phyloP scores from a whole-genome alignment of 148 eudicot genomes.

The Fagopyrum tataricum region DNA sequence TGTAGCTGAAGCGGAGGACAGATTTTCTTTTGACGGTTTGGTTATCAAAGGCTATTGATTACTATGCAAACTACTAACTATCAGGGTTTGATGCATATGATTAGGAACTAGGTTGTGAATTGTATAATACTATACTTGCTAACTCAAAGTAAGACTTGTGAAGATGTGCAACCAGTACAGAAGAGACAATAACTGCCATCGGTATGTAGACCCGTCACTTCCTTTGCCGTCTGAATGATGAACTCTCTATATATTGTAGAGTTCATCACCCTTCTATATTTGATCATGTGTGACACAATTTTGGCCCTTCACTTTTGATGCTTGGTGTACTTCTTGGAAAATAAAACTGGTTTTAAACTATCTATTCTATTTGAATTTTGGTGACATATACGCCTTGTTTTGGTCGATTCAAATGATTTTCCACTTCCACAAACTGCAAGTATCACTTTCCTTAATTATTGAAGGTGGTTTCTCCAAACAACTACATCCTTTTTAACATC shows the following conservation, averaged over 20 bases:
- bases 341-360: too few species aligned
- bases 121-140: background rate
- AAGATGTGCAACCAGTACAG: constrained; percentile 9
- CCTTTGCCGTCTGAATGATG: too few species aligned
- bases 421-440: too few species aligned
- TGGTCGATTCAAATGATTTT: too few species aligned
- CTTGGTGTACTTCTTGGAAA: background rate
- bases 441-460: too few species aligned
- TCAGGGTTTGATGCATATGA: background rate
- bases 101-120: background rate
- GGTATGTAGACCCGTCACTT: background rate
- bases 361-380: background rate
- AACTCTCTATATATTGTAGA: too few species aligned
- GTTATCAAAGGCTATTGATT: too few species aligned
- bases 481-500: too few species aligned
- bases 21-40: too few species aligned
- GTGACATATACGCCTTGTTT: background rate
- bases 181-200: background rate
- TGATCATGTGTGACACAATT: background rate
- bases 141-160: constrained; percentile 1
- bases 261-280: background rate
- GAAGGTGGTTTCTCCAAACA: too few species aligned
- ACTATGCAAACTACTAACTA: too few species aligned
- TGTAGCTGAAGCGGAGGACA: background rate
- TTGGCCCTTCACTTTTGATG: background rate